Evolutionary conservation across 495 filamentous ascomycete species (phyloP).

Genomic region (Penicillium bialowiezense): DNA sequence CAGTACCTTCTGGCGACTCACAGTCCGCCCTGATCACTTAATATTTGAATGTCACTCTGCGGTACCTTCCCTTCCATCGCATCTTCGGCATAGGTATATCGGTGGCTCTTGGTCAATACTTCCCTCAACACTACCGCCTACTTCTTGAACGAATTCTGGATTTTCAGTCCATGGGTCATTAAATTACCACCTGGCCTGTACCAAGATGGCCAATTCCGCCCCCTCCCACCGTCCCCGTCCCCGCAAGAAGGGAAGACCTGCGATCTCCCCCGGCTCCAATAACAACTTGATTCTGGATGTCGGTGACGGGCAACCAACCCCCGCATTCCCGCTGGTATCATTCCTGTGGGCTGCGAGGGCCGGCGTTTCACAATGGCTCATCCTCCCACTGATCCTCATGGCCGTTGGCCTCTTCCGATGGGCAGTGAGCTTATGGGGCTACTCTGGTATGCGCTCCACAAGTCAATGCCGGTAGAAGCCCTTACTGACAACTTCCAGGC

Average conservation of each 20-base stretch:
- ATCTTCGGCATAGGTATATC: too few relatives aligned
- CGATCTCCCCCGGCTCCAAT: slow-evolving; percentile 47
- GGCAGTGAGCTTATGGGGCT: slow-evolving; percentile 88
- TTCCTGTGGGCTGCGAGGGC: slow-evolving; percentile 89
- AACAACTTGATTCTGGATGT: slow-evolving; percentile 48
- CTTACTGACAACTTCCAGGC: slow-evolving; percentile 47
- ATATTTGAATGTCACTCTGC: slow-evolving; percentile 9
- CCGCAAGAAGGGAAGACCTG: slow-evolving; percentile 56
- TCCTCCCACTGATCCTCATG: slow-evolving; percentile 85
- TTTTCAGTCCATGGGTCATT: slow-evolving; percentile 28
- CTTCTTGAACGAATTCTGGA: too few relatives aligned
- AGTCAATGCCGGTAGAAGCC: not conserved
- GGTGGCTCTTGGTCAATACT: too few relatives aligned
- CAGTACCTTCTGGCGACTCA: slow-evolving; percentile 6
- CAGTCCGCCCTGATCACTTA: not conserved
- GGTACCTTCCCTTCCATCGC: not conserved
- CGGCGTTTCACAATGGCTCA: slow-evolving; percentile 86
- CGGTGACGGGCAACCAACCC: slow-evolving; percentile 36
- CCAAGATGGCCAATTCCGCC: slow-evolving; percentile 32
- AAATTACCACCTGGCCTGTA: slow-evolving; percentile 5
- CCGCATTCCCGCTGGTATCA: slow-evolving; percentile 82
- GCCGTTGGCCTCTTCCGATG: slow-evolving; percentile 87
- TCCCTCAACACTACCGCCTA: too few relatives aligned
- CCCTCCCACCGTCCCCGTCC: slow-evolving; percentile 50
- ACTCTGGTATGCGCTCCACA: slow-evolving; percentile 66